phyloP scores from a whole-genome alignment of 345 rosid species.

The Fremontodendron californicum region DNA sequence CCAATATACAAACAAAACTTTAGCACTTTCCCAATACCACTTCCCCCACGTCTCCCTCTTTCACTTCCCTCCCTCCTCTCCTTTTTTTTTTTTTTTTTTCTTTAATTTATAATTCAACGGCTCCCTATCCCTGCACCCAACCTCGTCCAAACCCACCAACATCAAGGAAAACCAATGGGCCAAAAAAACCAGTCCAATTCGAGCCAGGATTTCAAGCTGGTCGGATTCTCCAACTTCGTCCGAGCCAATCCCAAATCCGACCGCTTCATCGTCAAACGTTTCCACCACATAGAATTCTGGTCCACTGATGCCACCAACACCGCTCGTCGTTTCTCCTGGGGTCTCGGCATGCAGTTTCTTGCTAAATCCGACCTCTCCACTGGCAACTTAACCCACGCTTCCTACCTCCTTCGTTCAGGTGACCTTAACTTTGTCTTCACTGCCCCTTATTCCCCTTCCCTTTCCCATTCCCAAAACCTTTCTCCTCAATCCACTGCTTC shows the following conservation, averaged over 20 bases:
- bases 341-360: slow-evolving; percentile 74
- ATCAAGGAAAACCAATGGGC: no score
- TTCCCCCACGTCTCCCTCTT: no score
- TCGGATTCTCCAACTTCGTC: slow-evolving; percentile 65
- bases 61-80: no score
- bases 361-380: slow-evolving; percentile 95
- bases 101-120: no score
- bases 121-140: no score
- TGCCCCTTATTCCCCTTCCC: slow-evolving; percentile 81
- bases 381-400: slow-evolving; percentile 76
- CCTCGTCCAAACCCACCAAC: no score
- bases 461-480: slow-evolving; percentile 21
- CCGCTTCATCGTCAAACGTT: slow-evolving; percentile 57
- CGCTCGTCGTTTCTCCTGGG: slow-evolving; percentile 88
- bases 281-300: slow-evolving; percentile 96
- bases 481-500: slow-evolving; percentile 41
- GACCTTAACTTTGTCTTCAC: slow-evolving; percentile 76
- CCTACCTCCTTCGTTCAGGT: slow-evolving; percentile 80
- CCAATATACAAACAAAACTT: no score
- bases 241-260: slow-evolving; percentile 70
- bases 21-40: no score
- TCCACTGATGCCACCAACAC: slow-evolving; percentile 79
- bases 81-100: no score
- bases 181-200: background rate
- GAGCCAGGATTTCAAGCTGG: slow-evolving; percentile 42